Evolutionary conservation across 2,329 filamentous ascomycete genomes (phyloP).

Genomic region (Neopestalotiopsis rosae): DNA sequence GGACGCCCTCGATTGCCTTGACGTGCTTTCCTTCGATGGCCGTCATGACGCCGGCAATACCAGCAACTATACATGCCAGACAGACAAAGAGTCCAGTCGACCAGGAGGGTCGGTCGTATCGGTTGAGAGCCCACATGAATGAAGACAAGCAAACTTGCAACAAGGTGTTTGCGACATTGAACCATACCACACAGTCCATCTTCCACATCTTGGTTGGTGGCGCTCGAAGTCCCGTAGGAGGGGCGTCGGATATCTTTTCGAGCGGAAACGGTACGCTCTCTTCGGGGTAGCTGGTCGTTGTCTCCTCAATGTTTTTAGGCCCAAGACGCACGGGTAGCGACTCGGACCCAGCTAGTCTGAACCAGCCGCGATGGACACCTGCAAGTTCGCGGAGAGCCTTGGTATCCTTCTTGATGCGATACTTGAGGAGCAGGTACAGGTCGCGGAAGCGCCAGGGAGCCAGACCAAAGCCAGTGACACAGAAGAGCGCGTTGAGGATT

Average conservation of each 20-base stretch:
- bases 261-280: conserved; percentile 66
- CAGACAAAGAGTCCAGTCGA: conserved; percentile 80
- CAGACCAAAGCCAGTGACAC: conserved; percentile 83
- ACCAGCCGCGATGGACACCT: conserved; percentile 78
- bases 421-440: conserved; percentile 68
- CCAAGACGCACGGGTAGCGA: conserved; percentile 59
- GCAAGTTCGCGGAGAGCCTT: conserved; percentile 71
- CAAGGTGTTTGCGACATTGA: conserved; percentile 79
- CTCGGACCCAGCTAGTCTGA: conserved; percentile 72
- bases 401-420: conserved; percentile 57
- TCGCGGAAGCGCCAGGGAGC: conserved; percentile 87
- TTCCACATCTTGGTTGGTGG: conserved; percentile 74
- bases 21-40: conserved; percentile 75
- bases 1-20: conserved; percentile 74
- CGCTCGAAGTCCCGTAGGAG: conserved; percentile 74
- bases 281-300: conserved; percentile 42
- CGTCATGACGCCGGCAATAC: conserved; percentile 70
- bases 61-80: conserved; percentile 73
- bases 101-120: conserved; percentile 78
- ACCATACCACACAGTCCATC: conserved; percentile 79
- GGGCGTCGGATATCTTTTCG: conserved; percentile 66
- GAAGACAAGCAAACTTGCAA: conserved; percentile 75
- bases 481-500: conserved; percentile 84
- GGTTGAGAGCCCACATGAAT: conserved; percentile 84
- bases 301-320: conserved; percentile 54